Conservation (phyloP, 208 protist species). For the Endotrypanum monterogeii region DNA sequence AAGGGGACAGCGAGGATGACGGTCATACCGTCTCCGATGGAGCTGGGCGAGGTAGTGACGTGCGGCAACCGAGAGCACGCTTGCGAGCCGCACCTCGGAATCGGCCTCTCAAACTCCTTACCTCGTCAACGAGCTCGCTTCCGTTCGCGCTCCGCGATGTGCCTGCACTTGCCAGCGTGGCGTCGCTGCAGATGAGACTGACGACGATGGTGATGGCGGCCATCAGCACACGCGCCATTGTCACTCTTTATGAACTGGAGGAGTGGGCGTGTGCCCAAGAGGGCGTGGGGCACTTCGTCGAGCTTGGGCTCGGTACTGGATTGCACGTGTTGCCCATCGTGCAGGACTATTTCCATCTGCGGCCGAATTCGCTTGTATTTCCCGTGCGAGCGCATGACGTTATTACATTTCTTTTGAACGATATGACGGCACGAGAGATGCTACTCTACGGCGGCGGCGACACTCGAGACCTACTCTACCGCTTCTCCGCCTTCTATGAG, state of each 20-base stretch:
- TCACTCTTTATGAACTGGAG: constrained; percentile 86
- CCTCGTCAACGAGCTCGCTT: constrained; percentile 16
- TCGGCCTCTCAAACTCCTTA: background rate
- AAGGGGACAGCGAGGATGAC: background rate
- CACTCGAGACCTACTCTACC: constrained; percentile 56
- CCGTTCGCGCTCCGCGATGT: constrained; percentile 66
- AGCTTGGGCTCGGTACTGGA: constrained; percentile 61
- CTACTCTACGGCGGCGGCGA: constrained; percentile 63
- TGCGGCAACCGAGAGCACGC: background rate
- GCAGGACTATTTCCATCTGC: constrained; percentile 72
- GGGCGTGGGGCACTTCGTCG: constrained; percentile 49
- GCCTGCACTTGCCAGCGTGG: constrained; percentile 48
- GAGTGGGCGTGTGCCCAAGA: constrained; percentile 54
- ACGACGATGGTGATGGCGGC: constrained; percentile 53
- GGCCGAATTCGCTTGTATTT: constrained; percentile 29
- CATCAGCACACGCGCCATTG: constrained; percentile 67
- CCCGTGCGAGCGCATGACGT: constrained; percentile 60
- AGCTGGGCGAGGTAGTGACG: background rate
- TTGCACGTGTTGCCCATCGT: constrained; percentile 65
- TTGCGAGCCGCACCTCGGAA: background rate
- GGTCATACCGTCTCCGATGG: background rate
- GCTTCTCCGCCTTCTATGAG: constrained; percentile 62
- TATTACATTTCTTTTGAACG: constrained; percentile 57
- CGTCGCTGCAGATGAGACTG: constrained; percentile 51
- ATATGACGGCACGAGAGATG: constrained; percentile 30